Evolutionary conservation across 2,329 filamentous ascomycete species (phyloP).

Genomic region (Phialophora verrucosa): DNA sequence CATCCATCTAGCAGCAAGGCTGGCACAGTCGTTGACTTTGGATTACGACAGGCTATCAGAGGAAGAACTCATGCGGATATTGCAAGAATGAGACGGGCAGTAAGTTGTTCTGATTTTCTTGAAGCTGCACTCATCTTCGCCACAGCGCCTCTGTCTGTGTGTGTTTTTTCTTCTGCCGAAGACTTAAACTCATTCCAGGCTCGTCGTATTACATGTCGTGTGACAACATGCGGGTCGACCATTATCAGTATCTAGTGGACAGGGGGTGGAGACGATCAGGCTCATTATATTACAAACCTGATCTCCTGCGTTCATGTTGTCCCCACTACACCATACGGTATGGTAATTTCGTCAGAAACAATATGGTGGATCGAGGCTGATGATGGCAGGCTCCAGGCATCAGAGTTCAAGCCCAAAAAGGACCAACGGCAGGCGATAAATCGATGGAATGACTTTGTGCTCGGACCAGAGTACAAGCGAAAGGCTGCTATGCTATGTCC

Average conservation of each 20-base stretch:
- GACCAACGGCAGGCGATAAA: conserved; percentile 57
- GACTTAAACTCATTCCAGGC: conserved; percentile 41
- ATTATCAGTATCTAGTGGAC: conserved; percentile 57
- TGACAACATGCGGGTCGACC: conserved; percentile 50
- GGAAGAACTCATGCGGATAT: conserved; percentile 54
- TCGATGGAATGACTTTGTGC: conserved; percentile 55
- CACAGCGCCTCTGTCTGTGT: background rate
- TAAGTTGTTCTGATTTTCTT: conserved; percentile 46
- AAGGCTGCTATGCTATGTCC: conserved; percentile 54
- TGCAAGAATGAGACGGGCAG: conserved; percentile 54
- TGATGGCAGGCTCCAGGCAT: conserved; percentile 48
- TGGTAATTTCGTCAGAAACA: conserved; percentile 17
- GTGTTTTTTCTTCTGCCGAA: conserved; percentile 17
- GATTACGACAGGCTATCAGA: conserved; percentile 51
- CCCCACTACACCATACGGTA: conserved; percentile 71
- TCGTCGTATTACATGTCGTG: conserved; percentile 56
- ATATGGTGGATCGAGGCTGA: conserved; percentile 19
- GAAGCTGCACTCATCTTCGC: conserved; percentile 41
- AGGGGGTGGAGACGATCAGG: conserved; percentile 58
- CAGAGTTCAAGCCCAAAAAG: conserved; percentile 50
- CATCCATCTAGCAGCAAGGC: conserved; percentile 14
- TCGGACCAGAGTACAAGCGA: conserved; percentile 55
- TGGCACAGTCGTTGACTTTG: conserved; percentile 24
- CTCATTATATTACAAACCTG: conserved; percentile 57
- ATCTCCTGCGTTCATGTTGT: conserved; percentile 79